Base-by-base conservation (phyloP, 805 yeast species). In the Saccharomycopsis fodiens region DNA sequence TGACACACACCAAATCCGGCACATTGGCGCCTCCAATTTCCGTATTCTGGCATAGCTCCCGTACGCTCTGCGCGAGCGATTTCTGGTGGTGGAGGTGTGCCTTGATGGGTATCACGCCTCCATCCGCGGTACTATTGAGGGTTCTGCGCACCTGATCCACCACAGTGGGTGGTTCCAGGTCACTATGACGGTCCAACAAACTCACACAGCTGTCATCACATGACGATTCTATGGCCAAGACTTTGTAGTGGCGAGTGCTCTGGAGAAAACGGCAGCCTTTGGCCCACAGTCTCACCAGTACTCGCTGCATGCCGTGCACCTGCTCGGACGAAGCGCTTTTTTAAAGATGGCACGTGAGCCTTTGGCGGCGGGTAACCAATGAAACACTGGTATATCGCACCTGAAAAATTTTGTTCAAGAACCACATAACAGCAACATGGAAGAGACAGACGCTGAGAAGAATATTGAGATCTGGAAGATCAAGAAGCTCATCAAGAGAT, bases 401-500 rank as follows among this genome's bases (percentile, higher is more conserved):
- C n/a, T n/a, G n/a, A n/a, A n/a, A n/a, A n/a, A n/a, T n/a, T n/a
- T n/a, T n/a, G n/a, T n/a, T n/a, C n/a, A n/a, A n/a, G n/a, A n/a
- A n/a, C n/a, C n/a, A n/a, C n/a, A n/a, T n/a, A n/a, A n/a, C 17
- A 17, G 20, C 36, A 32, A 36, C 19, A 57, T 48, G 38, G 50
- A 50, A 31, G 74, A 79, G 56, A 72, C 79, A 51, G 95, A 87
- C 55, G 93, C 95, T 44, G 98, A 93, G 64, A 88, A 85, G 71
- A 91, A 89, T 71, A 91, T 93, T 63, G 96, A 93, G 72, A 89
- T 93, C 73, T 93, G 98, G 98, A 93, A 93, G 79, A 81, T 93
- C 74, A 91, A 89, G 74, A 93, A 93, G 70, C 75, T 87, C 67
- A 78, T 89, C 74, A 85, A 85, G 67, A 78, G 83, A 50, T 75